Evolutionary conservation across 2,329 filamentous ascomycete genomes (phyloP).

Genomic region (Colletotrichum sp.): DNA sequence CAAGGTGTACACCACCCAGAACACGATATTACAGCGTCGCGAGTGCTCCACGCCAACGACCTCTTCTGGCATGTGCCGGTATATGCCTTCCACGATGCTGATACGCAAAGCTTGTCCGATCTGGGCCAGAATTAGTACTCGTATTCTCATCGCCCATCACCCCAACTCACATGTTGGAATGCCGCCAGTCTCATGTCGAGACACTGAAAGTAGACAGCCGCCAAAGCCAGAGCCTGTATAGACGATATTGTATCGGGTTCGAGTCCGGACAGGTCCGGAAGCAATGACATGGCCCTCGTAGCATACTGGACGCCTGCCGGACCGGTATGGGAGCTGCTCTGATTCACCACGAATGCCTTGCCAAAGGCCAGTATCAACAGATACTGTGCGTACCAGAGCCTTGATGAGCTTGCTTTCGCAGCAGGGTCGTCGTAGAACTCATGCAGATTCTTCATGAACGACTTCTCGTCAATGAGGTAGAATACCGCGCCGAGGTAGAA

Average conservation of each 20-base stretch:
- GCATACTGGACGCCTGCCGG: slow-evolving; percentile 43
- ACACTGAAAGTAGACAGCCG: slow-evolving; percentile 42
- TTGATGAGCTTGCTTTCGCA: slow-evolving; percentile 18
- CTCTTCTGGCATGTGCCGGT: slow-evolving; percentile 20
- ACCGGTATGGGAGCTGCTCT: slow-evolving; percentile 26
- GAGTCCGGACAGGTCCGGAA: slow-evolving; percentile 39
- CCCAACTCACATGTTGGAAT: slow-evolving; percentile 36
- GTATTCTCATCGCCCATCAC: background rate
- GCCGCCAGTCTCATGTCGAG: slow-evolving; percentile 43
- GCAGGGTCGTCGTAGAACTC: slow-evolving; percentile 26
- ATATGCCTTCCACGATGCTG: slow-evolving; percentile 32
- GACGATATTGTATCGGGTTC: slow-evolving; percentile 31
- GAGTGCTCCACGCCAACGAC: slow-evolving; percentile 19
- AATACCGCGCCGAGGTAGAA: slow-evolving; percentile 27
- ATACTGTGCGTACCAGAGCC: slow-evolving; percentile 36
- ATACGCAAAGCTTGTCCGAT: slow-evolving; percentile 36
- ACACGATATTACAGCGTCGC: slow-evolving; percentile 20
- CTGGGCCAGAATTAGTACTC: slow-evolving; percentile 12
- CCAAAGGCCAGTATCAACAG: slow-evolving; percentile 36
- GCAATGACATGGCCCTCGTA: slow-evolving; percentile 39
- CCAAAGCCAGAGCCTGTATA: slow-evolving; percentile 38
- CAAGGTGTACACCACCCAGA: slow-evolving; percentile 21
- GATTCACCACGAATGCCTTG: slow-evolving; percentile 30
- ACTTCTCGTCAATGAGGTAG: slow-evolving; percentile 26
- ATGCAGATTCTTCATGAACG: slow-evolving; percentile 22